Evolutionary conservation across 306 rosid genomes (phyloP).

Genomic region (Abrus pulchellus): DNA sequence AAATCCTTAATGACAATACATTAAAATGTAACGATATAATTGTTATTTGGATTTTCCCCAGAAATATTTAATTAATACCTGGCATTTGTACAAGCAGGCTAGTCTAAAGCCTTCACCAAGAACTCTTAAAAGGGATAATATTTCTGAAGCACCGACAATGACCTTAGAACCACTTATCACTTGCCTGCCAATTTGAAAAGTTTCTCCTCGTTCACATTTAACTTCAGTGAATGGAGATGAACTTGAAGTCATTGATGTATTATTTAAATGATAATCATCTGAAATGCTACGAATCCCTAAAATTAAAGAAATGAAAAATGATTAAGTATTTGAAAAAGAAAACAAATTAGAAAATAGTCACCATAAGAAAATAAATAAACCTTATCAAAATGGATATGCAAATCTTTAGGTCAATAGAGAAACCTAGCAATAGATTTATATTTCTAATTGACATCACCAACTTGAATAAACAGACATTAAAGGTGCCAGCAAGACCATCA

Average conservation of each 20-base stretch:
- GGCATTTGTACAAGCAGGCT: constrained; percentile 81
- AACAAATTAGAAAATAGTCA: constrained; percentile 18
- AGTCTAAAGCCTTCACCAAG: constrained; percentile 96
- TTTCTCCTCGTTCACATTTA: constrained; percentile 71
- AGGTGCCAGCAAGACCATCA: constrained; percentile 35
- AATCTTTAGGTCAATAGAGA: constrained; percentile 38
- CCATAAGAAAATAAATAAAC: constrained; percentile 4
- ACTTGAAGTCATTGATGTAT: constrained; percentile 59
- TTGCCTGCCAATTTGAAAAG: constrained; percentile 58
- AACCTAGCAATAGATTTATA: constrained; percentile 6
- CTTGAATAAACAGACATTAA: constrained; percentile 25
- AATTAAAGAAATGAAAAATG: constrained; percentile 40
- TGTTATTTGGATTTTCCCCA: constrained; percentile 29
- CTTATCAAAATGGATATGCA: constrained; percentile 11
- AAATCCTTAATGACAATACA: constrained; percentile 5
- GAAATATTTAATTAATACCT: constrained; percentile 65
- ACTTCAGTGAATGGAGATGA: constrained; percentile 65
- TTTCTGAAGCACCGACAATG: constrained; percentile 70
- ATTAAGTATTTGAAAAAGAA: constrained; percentile 33
- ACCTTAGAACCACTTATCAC: constrained; percentile 65
- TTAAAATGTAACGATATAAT: constrained; percentile 14
- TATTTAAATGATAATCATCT: constrained; percentile 69
- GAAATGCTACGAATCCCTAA: constrained; percentile 68
- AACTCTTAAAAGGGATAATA: constrained; percentile 79
- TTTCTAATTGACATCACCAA: constrained; percentile 38